Evolutionary conservation across 2,329 filamentous ascomycete species (phyloP).

Genomic region (Colletotrichum sp.): DNA sequence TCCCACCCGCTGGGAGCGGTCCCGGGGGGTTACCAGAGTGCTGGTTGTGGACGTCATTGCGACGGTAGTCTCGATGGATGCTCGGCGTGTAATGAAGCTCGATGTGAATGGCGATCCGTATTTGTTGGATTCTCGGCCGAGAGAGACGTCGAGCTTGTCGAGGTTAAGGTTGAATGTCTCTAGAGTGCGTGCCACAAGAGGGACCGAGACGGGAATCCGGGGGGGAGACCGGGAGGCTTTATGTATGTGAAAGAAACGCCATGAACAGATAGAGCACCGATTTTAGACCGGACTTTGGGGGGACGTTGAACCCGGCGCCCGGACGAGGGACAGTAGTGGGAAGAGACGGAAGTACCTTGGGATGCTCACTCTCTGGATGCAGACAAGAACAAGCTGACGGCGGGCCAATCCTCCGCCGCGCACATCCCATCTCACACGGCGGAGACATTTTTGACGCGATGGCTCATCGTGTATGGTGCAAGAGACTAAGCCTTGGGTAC

Average conservation of each 20-base stretch:
- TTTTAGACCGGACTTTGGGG: slow-evolving; percentile 7
- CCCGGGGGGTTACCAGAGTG: slow-evolving; percentile 5
- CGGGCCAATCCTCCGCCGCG: neutral
- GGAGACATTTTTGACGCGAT: slow-evolving; percentile 6
- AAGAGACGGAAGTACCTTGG: neutral
- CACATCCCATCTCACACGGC: neutral
- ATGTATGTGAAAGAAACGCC: neutral
- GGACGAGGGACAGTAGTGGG: neutral
- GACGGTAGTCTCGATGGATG: neutral
- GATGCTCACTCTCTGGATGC: neutral
- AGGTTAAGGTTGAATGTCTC: neutral
- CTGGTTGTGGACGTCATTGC: slow-evolving; percentile 13
- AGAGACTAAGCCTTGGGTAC: neutral
- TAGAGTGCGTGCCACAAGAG: slow-evolving; percentile 1
- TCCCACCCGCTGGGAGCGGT: neutral
- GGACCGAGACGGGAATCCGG: neutral
- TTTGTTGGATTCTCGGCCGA: neutral
- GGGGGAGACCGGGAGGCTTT: neutral
- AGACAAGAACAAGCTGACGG: neutral
- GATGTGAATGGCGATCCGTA: neutral
- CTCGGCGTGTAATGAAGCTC: neutral
- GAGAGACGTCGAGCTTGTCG: neutral
- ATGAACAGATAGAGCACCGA: neutral
- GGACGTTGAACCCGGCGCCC: slow-evolving; percentile 7
- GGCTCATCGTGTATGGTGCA: slow-evolving; percentile 5